These are phyloP conservation scores for Aureoboletus auriporus DNA, from an alignment of 768 basidiomycete species.

Conservation along the genomic window DNA sequence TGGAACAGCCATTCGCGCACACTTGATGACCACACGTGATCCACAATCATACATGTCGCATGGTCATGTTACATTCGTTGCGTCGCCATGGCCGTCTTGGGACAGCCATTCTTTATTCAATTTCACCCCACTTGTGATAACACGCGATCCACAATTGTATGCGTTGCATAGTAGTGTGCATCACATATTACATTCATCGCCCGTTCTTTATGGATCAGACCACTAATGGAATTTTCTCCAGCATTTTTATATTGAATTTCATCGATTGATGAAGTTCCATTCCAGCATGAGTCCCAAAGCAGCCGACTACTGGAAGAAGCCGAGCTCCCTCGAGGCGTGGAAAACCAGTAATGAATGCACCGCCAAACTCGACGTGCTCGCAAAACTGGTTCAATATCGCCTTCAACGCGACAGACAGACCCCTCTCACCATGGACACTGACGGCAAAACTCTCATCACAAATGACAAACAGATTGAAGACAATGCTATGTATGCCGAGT, in stretches of 20 bases:
- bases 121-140: too few relatives aligned
- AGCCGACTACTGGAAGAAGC: background rate
- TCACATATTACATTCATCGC: too few relatives aligned
- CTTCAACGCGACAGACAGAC: background rate
- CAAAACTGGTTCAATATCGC: background rate
- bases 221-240: background rate
- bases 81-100: too few relatives aligned
- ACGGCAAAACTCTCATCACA: background rate
- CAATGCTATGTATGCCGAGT: background rate
- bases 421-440: background rate
- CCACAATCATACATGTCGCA: too few relatives aligned
- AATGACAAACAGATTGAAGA: too few relatives aligned
- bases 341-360: background rate
- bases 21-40: background rate
- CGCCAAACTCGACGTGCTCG: conserved; percentile 7
- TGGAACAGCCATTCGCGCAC: background rate
- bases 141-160: too few relatives aligned
- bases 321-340: background rate
- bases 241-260: conserved; percentile 17
- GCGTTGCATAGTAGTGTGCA: too few relatives aligned
- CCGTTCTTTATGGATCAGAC: too few relatives aligned
- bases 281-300: background rate
- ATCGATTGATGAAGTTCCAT: conserved; percentile 2
- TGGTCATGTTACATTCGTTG: too few relatives aligned
- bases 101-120: too few relatives aligned